These are phyloP conservation scores for Botrytis sinoallii DNA, from an alignment of 2,329 filamentous ascomycete genomes.

Conservation along the genomic window DNA sequence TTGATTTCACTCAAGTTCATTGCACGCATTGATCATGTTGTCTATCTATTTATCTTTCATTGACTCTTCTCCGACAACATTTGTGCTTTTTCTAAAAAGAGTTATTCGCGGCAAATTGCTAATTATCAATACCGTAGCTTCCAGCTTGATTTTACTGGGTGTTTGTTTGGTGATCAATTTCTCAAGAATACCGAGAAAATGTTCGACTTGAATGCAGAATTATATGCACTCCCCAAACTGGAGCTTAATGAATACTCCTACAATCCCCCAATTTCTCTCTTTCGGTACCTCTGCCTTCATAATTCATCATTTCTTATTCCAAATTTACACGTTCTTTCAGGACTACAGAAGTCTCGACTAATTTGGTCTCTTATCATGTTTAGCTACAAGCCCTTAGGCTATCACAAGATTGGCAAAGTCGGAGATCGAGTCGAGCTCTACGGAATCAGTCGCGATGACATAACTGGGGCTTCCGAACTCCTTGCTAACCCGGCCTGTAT, in stretches of 20 bases:
- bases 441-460: conserved; percentile 2
- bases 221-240: neutral
- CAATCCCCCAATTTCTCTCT: conserved; percentile 5
- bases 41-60: neutral
- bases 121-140: neutral
- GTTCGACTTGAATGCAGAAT: conserved; percentile 5
- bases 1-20: neutral
- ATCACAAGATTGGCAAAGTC: conserved; percentile 2
- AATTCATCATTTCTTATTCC: neutral
- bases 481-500: conserved; percentile 7
- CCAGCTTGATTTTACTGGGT: neutral
- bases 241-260: conserved; percentile 1
- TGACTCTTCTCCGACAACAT: neutral
- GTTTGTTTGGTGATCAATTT: neutral
- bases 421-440: conserved; percentile 12
- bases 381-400: conserved; percentile 11
- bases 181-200: neutral
- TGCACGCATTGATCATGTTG: neutral
- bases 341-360: neutral
- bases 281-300: neutral
- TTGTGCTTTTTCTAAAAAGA: neutral
- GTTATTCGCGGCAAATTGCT: neutral
- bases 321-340: neutral
- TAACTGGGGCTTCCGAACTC: conserved; percentile 11
- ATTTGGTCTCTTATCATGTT: neutral